phyloP scores from a whole-genome alignment of 495 filamentous ascomycete genomes.

The Tuber borchii region DNA sequence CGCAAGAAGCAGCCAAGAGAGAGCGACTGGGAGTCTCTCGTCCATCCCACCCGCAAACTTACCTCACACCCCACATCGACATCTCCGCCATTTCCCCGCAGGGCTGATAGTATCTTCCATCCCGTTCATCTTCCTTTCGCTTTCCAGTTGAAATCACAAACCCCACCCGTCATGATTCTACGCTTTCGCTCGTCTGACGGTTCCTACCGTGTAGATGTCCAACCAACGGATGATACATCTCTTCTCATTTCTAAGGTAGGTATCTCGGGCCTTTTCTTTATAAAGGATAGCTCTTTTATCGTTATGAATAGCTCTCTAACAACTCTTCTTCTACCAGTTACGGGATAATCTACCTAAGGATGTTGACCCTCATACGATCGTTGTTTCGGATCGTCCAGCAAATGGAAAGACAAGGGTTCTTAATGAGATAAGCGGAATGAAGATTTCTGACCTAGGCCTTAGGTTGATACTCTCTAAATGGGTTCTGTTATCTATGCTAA shows the following conservation, averaged over 20 bases:
- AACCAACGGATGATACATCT: slow-evolving; percentile 53
- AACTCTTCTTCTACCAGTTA: slow-evolving; percentile 45
- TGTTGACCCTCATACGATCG: slow-evolving; percentile 65
- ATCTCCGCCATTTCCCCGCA: slow-evolving; percentile 4
- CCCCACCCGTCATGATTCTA: slow-evolving; percentile 54
- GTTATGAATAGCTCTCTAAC: slow-evolving; percentile 8
- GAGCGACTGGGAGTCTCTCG: slow-evolving; percentile 16
- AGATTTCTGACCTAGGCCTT: slow-evolving; percentile 55
- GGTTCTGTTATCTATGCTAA: not conserved
- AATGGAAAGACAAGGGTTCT: slow-evolving; percentile 68
- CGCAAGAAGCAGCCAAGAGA: not conserved
- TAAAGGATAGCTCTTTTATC: not conserved
- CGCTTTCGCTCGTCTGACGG: slow-evolving; percentile 64
- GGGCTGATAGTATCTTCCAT: slow-evolving; percentile 13
- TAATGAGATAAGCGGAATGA: slow-evolving; percentile 49
- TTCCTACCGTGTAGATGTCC: slow-evolving; percentile 59
- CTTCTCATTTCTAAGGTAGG: slow-evolving; percentile 50
- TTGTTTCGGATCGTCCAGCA: slow-evolving; percentile 71
- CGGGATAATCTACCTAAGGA: slow-evolving; percentile 60
- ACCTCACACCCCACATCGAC: slow-evolving; percentile 1
- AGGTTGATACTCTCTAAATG: slow-evolving; percentile 50
- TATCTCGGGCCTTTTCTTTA: not conserved
- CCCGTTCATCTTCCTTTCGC: slow-evolving; percentile 23
- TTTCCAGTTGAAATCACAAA: not conserved
- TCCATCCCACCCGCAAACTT: slow-evolving; percentile 13